These are phyloP conservation scores for Colletotrichum cordylinicola DNA, from an alignment of 2,329 filamentous ascomycete genomes.

Conservation along the genomic window DNA sequence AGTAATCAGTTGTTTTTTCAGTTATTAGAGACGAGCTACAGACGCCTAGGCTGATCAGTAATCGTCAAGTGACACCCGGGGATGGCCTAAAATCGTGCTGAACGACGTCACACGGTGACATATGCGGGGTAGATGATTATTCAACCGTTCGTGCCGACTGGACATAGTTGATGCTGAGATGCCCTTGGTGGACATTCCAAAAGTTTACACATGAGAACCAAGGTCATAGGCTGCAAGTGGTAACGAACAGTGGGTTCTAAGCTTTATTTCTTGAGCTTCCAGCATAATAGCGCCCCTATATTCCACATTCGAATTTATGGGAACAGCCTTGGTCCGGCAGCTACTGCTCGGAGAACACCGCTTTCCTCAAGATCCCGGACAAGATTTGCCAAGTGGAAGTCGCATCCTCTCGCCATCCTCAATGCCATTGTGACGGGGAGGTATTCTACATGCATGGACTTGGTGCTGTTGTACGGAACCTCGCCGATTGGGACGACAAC, in stretches of 20 bases:
- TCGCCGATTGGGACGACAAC: not conserved
- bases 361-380: not conserved
- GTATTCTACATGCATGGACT: not conserved
- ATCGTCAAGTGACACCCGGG: too few relatives aligned
- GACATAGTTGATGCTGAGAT: not conserved
- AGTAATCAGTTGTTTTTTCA: not conserved
- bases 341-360: not conserved
- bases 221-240: not conserved
- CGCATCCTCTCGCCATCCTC: not conserved
- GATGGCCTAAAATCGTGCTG: not conserved
- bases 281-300: too few relatives aligned
- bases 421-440: not conserved
- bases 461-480: not conserved
- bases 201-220: rapidly evolving
- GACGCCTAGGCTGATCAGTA: not conserved
- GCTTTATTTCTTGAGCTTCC: too few relatives aligned
- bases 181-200: not conserved
- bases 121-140: not conserved
- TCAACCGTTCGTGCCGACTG: not conserved
- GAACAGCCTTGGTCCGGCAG: not conserved
- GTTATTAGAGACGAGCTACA: not conserved
- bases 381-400: not conserved
- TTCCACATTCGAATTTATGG: too few relatives aligned
- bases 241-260: not conserved
- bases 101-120: not conserved